These are phyloP conservation scores for Aspergillus chevalieri DNA, from an alignment of 2,329 filamentous ascomycete genomes.

Conservation along the genomic window DNA sequence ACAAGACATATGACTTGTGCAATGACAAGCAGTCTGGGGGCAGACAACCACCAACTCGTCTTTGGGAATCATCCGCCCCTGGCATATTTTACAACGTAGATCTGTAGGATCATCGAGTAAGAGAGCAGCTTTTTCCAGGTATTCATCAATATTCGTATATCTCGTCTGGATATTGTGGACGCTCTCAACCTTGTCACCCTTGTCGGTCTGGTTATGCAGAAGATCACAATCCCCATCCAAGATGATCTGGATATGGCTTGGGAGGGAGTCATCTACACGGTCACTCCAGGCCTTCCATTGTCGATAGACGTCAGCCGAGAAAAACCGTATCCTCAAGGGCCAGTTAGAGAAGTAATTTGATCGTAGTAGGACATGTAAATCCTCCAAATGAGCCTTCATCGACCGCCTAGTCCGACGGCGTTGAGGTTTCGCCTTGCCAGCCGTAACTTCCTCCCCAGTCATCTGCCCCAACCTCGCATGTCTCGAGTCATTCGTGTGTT, in stretches of 20 bases:
- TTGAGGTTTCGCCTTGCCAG: constrained; percentile 34
- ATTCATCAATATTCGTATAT: constrained; percentile 45
- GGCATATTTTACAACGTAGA: constrained; percentile 47
- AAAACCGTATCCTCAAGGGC: constrained; percentile 78
- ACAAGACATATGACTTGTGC: constrained; percentile 51
- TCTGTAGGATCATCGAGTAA: constrained; percentile 34
- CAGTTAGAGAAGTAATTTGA: constrained; percentile 74
- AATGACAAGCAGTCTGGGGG: constrained; percentile 42
- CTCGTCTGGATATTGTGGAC: constrained; percentile 47
- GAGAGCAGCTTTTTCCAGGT: constrained; percentile 48
- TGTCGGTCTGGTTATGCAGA: constrained; percentile 1
- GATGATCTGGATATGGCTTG: constrained; percentile 47
- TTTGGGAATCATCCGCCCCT: constrained; percentile 27
- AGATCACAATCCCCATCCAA: constrained; percentile 42
- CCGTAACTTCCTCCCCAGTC: constrained; percentile 24
- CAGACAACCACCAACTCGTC: constrained; percentile 48
- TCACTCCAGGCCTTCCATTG: constrained; percentile 61
- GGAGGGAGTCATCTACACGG: constrained; percentile 44
- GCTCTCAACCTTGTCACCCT: constrained; percentile 27
- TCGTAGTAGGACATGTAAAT: constrained; percentile 72
- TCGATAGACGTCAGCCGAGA: constrained; percentile 61
- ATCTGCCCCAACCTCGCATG: constrained; percentile 59
- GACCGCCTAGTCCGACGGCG: constrained; percentile 49
- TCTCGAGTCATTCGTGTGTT: constrained; percentile 72
- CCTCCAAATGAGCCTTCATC: constrained; percentile 65